Evolutionary conservation across 352 stramenopile species (phyloP), one percentile per base, ranked within the genome.

Genomic region (Pythium phragmitis): DNA sequence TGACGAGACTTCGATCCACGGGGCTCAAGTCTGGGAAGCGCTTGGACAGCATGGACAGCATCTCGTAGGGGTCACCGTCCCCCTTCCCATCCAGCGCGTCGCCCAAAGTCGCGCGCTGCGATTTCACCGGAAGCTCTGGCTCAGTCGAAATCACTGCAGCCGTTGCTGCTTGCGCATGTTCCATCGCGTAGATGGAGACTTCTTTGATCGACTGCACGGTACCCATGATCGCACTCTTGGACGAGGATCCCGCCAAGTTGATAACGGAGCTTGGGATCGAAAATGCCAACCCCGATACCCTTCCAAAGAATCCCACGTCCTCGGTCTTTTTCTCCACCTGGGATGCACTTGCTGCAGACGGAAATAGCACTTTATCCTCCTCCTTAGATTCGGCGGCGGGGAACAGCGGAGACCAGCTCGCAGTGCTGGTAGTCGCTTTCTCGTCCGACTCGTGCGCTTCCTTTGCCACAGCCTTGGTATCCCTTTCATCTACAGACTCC

Each of bases 171-270:
- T 91, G 79, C 0, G 79, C 84, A 57, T 87, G 85, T 46, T 93
- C 82, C 13, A 91, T 68, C 0, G 80, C 84, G 61, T 85, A 90
- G 39, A 93, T 34, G n/a, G 82, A 90, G 1, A 77, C 82, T 49
- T 93, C 81, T 53, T 88, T 90, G 42, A 93, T 81, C 2, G 84
- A 88, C 58, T 91, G 78, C 1, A 88, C 76, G 0, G 83, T 88
- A 5, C 79, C 80, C 64, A 86, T 80, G 8, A 92, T 74, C 8
- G 81, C 83, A 26, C 83, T 74, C 59, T 85, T 89, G 5, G 82
- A 89, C 30, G 82, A 89, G 19, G 75, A 72, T 1, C 78, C 80
- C 13, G 82, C 80, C 19, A 91, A 57, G 26, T 79, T 87, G 49
- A 91, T 79, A 4, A 87, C 73, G 1, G 81, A 90, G 21, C 73